phyloP scores from a whole-genome alignment of 768 basidiomycete genomes.

The Russula griseocarnosa region DNA sequence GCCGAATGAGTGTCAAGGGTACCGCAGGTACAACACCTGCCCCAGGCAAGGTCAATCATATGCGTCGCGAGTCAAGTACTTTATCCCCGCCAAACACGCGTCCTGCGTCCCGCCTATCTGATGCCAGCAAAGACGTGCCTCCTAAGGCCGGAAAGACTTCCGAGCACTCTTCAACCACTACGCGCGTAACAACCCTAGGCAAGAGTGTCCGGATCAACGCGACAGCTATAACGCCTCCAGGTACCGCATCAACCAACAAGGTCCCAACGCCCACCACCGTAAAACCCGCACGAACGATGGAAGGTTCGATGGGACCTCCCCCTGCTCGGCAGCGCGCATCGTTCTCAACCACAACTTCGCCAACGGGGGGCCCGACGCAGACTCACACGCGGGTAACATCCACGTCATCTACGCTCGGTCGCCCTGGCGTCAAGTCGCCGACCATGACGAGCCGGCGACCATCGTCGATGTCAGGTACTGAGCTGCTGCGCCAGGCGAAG shows the following conservation, averaged over 20 bases:
- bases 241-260: constrained; percentile 4
- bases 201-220: constrained; percentile 28
- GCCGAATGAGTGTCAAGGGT: constrained; percentile 25
- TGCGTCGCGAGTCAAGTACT: constrained; percentile 26
- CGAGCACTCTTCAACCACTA: constrained; percentile 4
- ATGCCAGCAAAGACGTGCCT: constrained; percentile 19
- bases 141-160: constrained; percentile 20
- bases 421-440: constrained; percentile 19
- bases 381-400: constrained; percentile 14
- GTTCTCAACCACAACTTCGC: constrained; percentile 20
- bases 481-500: constrained; percentile 22
- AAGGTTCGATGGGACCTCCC: constrained; percentile 25
- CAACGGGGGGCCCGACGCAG: constrained; percentile 1
- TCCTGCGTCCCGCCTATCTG: constrained; percentile 27
- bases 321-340: constrained; percentile 19
- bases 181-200: constrained; percentile 24
- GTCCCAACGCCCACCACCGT: constrained; percentile 21
- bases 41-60: constrained; percentile 17
- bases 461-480: constrained; percentile 24
- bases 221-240: constrained; percentile 15
- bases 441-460: constrained; percentile 16
- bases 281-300: constrained; percentile 14
- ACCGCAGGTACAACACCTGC: constrained; percentile 23
- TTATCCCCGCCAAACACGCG: constrained; percentile 23
- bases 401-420: constrained; percentile 19